Evolutionary conservation across 306 rosid genomes (phyloP), one percentile per base, ranked within the genome.

Genomic region (Prunus fruticosa): DNA sequence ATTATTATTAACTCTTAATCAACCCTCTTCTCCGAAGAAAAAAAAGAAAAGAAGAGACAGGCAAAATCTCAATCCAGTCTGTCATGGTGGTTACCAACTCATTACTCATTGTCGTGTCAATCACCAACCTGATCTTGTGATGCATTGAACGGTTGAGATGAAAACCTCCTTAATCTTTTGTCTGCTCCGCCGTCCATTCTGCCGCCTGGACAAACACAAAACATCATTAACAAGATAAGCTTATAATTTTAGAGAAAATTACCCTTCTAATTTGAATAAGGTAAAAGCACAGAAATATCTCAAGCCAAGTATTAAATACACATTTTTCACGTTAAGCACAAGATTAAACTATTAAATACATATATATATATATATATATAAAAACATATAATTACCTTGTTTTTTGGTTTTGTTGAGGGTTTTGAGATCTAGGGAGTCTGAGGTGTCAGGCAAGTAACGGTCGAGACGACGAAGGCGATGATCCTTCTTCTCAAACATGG

Each of bases 391-490:
- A 18, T 74, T 81, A 93, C 98, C 96, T 53, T 90, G 63, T 50
- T 83, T 77, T 51, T 64, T 80, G 73, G 74, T 51, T 67, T 56
- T 15, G 18, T 51, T 80, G 3, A 45, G 70, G 61, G 78, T 77
- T 84, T 80, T 74, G 69, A 69, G 88, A 84, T 94, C 94, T 57
- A 83, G 69, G 43, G 96, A 90, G 11, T 91, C 98, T 2, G 90
- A 86, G 18, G 80, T 64, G 76, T 90, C 96, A 2, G 96, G 91
- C 69, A 87, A 52, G 63, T 64, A 30, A 15, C 96, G 97, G 67
- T 91, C 87, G 62, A 91, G 92, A 67, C 82, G 89, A 58, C 41
- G 86, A 75, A 19, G 45, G 10, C 56, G 53, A 5, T 72, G 65
- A 8, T 7, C 1, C 49, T 77, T 81, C 32, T 67, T 84, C 22